A percentile compares a stretch with the other conserved stretches of the same genome.
Evolutionary conservation across 2,329 filamentous ascomycete species (phyloP).

Genomic region (Penicillium sp.): DNA sequence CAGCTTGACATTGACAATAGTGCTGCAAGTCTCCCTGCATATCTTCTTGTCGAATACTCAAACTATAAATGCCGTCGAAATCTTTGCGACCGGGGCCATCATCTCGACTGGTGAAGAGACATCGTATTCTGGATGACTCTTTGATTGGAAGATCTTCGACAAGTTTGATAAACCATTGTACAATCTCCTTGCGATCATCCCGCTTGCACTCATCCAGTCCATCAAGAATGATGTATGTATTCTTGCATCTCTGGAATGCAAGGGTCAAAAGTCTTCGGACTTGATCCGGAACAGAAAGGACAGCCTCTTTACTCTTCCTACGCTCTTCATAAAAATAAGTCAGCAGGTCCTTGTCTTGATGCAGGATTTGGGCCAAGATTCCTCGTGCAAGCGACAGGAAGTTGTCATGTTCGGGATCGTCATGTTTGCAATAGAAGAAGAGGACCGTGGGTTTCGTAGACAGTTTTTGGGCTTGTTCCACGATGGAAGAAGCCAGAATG

Average conservation of each 20-base stretch:
- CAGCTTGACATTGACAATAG: not conserved
- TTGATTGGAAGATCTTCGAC: not conserved
- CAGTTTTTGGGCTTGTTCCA: not conserved
- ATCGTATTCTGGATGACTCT: not conserved
- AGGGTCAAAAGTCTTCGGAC: not conserved
- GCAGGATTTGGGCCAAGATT: not conserved
- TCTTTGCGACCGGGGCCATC: not conserved
- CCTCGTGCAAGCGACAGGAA: not conserved
- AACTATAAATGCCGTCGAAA: not conserved
- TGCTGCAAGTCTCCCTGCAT: not conserved
- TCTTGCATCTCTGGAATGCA: not conserved
- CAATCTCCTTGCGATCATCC: constrained; percentile 1
- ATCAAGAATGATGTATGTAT: constrained; percentile 1
- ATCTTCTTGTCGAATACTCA: not conserved
- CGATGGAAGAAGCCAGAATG: not conserved
- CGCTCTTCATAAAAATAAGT: not conserved
- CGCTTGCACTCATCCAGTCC: constrained; percentile 4
- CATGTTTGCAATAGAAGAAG: constrained; percentile 5
- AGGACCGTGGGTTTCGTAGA: not conserved
- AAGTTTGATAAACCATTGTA: not conserved
- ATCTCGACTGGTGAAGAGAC: not conserved
- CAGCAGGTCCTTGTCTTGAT: not conserved
- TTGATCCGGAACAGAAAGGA: not conserved
- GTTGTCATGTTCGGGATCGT: not conserved
- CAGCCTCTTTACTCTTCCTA: not conserved